Evolutionary conservation across 305 asterid species (phyloP), one percentile per base, ranked within the genome.

Genomic region (Stenogyne calaminthoides): DNA sequence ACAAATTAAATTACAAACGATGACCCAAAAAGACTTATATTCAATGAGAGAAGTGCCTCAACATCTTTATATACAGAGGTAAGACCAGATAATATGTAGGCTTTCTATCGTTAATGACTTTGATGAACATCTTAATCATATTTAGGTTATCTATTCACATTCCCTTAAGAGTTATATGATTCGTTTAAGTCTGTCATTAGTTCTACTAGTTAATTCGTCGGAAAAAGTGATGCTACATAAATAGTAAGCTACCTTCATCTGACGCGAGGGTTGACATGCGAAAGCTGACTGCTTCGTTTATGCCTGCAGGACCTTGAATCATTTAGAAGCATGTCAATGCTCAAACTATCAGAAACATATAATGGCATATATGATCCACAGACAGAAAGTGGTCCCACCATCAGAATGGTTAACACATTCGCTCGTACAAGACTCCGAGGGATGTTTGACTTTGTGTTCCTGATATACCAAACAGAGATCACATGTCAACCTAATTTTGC

Each of bases 171-270:
- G 18, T 65, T 32, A 7, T 56, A 58, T 16, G 39, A 25, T 57
- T 62, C 18, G 9, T 32, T 34, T 25, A 11, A 12, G 34, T 27
- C 3, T 36, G 11, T 8, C 40, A 2, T 14, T 6, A 4, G 3
- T 63, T 12, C 6, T 6, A 42, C 77, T 51, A 9, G 16, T 10
- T 12, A 22, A 47, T 20, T 66, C 5, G 14, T 46, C 40, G 32
- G 39, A 56, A 42, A 11, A 15, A 19, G 29, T 25, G 29, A 25
- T 25, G 29, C 29, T 25, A 44, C 55, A 15, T 10, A 61, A 14
- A 42, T 15, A n/a, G 61, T 6, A 56, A 76, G 63, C 36, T 71
- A 84, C 91, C 95, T 83, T 92, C 95, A 55, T 40, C 76, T 40
- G 76, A 71, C 22, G 76, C 37, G 44, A 84, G 78, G 44, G 81